A percentile compares a stretch with the other conserved stretches of the same genome.
phyloP scores from a whole-genome alignment of 108 stramenopile genomes.

The Chaetoceros tenuissimus region DNA sequence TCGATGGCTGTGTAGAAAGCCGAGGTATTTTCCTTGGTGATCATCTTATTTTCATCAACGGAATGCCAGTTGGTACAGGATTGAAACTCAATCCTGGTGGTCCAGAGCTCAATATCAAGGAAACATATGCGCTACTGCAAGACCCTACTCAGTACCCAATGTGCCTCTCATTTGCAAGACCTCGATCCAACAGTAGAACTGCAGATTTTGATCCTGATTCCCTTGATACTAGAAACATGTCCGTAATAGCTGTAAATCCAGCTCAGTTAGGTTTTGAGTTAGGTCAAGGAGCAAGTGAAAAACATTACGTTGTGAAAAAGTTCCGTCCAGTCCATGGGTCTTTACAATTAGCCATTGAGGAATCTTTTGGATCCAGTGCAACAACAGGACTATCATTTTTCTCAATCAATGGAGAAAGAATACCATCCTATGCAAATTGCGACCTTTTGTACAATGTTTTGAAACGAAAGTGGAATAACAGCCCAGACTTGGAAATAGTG shows the following conservation, averaged over 20 bases:
- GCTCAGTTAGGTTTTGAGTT: constrained; percentile 56
- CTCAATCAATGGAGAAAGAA: constrained; percentile 68
- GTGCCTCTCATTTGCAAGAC: constrained; percentile 77
- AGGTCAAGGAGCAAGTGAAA: constrained; percentile 28
- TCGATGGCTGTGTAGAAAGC: constrained; percentile 60
- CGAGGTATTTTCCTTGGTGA: constrained; percentile 74
- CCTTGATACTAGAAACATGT: constrained; percentile 42
- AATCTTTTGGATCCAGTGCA: constrained; percentile 22
- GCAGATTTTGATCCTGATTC: constrained; percentile 35
- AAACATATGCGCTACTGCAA: constrained; percentile 49
- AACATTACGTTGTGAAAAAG: constrained; percentile 41
- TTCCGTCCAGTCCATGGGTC: constrained; percentile 57
- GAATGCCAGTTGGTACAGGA: constrained; percentile 76
- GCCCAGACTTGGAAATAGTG: constrained; percentile 47
- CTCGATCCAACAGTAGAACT: constrained; percentile 18
- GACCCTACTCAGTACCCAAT: constrained; percentile 49
- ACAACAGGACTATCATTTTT: constrained; percentile 38
- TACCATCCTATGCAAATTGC: constrained; percentile 66
- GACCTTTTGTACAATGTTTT: constrained; percentile 64
- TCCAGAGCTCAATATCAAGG: constrained; percentile 19
- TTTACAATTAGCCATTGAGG: constrained; percentile 40
- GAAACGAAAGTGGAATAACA: constrained; percentile 60
- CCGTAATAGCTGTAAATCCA: constrained; percentile 39
- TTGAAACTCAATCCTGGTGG: constrained; percentile 46
- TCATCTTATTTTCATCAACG: constrained; percentile 76